Percentiles rank a stretch among this genome's conserved stretches.
Evolutionary conservation across 768 basidiomycete genomes (phyloP).

Genomic region (Hygrocybe punicea): DNA sequence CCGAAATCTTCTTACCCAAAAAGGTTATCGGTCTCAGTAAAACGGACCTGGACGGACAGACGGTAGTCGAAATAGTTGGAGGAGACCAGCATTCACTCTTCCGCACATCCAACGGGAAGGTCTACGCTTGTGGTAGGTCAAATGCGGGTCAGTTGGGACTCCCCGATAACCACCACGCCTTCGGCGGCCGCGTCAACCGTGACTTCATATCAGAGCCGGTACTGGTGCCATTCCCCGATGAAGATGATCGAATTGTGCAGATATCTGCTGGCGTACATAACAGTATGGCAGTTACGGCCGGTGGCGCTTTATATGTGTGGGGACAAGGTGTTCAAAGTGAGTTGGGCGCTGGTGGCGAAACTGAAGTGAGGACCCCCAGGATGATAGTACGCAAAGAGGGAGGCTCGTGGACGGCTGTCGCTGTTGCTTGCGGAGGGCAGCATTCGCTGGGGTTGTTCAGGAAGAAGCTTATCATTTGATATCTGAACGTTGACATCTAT

Average conservation of each 20-base stretch:
- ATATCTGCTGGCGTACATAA: constrained; percentile 70
- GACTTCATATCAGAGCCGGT: constrained; percentile 68
- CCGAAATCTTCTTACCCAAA: constrained; percentile 59
- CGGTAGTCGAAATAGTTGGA: constrained; percentile 69
- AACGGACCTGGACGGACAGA: constrained; percentile 54
- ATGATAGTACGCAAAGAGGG: constrained; percentile 71
- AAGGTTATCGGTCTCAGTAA: constrained; percentile 64
- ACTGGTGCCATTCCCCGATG: constrained; percentile 60
- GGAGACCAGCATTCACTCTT: constrained; percentile 92
- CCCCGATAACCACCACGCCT: constrained; percentile 63
- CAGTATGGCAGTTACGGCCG: constrained; percentile 64
- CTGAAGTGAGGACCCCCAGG: constrained; percentile 60
- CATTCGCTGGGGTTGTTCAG: constrained; percentile 72
- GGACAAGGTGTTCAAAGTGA: constrained; percentile 78
- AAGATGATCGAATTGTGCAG: constrained; percentile 59
- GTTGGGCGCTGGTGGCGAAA: constrained; percentile 59
- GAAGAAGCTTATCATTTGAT: constrained; percentile 35
- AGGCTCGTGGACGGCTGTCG: constrained; percentile 61
- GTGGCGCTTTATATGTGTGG: constrained; percentile 72
- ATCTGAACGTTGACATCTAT: not conserved
- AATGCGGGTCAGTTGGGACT: constrained; percentile 84
- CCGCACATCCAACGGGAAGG: constrained; percentile 75
- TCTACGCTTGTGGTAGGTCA: constrained; percentile 82
- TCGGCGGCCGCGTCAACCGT: constrained; percentile 49
- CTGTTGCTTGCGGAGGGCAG: constrained; percentile 74